Percentiles rank a stretch among this genome's conserved stretches.
These are phyloP conservation scores for Amyloporia xantha DNA, from an alignment of 768 basidiomycete species.

Conservation along the genomic window DNA sequence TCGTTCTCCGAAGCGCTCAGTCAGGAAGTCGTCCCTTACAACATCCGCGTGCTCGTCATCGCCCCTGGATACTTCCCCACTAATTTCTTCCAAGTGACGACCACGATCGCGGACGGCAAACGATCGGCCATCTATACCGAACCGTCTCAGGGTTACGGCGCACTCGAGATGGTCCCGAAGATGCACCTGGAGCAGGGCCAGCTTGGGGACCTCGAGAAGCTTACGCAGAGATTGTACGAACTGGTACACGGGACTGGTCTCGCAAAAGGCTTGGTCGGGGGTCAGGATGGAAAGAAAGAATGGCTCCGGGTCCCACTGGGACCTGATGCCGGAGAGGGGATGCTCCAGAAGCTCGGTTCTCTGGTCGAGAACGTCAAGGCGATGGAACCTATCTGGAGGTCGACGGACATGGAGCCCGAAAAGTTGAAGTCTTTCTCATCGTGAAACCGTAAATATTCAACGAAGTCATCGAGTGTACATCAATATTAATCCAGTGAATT, in stretches of 20 bases:
- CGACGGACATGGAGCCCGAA: constrained; percentile 20
- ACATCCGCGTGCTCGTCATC: constrained; percentile 22
- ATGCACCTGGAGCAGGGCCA: constrained; percentile 6
- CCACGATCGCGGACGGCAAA: constrained; percentile 18
- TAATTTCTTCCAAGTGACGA: constrained; percentile 7
- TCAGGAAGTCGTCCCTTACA: constrained; percentile 20
- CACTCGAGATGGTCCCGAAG: constrained; percentile 4
- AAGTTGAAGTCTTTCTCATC: constrained; percentile 8
- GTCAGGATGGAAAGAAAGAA: constrained; percentile 13
- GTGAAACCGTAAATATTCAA: too few relatives aligned
- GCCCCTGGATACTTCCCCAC: constrained; percentile 23
- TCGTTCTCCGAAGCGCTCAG: constrained; percentile 22
- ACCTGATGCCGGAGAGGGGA: constrained; percentile 16
- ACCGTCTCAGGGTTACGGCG: constrained; percentile 13
- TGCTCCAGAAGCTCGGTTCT: constrained; percentile 14
- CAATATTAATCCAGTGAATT: too few relatives aligned
- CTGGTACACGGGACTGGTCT: constrained; percentile 18
- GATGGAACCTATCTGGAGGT: constrained; percentile 19
- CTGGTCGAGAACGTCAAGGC: constrained; percentile 18
- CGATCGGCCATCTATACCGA: constrained; percentile 18
- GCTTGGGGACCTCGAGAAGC: constrained; percentile 21
- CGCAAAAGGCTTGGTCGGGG: constrained; percentile 9
- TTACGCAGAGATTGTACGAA: constrained; percentile 19
- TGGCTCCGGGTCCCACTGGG: constrained; percentile 20
- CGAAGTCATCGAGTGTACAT: too few relatives aligned